Evolutionary conservation across 192 early-diverging fungal species (phyloP).

Genomic region (Bifiguratus adelaidae): DNA sequence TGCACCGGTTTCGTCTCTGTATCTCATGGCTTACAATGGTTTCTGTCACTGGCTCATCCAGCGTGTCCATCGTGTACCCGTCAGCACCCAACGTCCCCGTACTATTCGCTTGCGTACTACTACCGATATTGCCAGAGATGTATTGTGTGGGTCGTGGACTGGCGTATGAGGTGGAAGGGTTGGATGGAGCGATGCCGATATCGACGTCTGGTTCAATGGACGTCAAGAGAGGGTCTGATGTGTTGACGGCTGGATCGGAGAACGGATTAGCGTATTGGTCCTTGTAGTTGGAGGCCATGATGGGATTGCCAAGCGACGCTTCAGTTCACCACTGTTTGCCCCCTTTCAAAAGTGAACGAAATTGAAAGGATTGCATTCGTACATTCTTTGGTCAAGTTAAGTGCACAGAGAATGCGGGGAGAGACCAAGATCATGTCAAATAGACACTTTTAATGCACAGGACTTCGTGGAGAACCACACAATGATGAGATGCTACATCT

Average conservation of each 20-base stretch:
- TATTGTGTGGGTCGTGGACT: constrained; percentile 9
- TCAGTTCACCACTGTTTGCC: no score
- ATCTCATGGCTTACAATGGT: constrained; percentile 59
- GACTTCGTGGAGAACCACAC: no score
- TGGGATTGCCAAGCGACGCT: no score
- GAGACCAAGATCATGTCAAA: no score
- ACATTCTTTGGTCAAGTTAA: no score
- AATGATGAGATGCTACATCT: no score
- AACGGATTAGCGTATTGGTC: constrained; percentile 21
- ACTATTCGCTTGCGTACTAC: not conserved
- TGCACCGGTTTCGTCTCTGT: not conserved
- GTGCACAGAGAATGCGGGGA: no score
- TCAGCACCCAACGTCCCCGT: not conserved
- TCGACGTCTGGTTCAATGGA: constrained; percentile 22
- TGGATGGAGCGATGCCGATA: not conserved
- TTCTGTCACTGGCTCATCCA: constrained; percentile 90
- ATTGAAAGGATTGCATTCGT: no score
- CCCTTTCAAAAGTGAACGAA: no score
- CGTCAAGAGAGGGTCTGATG: constrained; percentile 1
- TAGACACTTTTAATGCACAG: no score
- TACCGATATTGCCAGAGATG: constrained; percentile 17
- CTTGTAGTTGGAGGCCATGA: constrained; percentile 5
- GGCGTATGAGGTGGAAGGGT: not conserved
- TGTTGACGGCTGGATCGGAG: not conserved
- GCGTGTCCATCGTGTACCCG: constrained; percentile 48